Conservation (phyloP, 2,329 filamentous ascomycete species). For the Dactylellina cionopaga region DNA sequence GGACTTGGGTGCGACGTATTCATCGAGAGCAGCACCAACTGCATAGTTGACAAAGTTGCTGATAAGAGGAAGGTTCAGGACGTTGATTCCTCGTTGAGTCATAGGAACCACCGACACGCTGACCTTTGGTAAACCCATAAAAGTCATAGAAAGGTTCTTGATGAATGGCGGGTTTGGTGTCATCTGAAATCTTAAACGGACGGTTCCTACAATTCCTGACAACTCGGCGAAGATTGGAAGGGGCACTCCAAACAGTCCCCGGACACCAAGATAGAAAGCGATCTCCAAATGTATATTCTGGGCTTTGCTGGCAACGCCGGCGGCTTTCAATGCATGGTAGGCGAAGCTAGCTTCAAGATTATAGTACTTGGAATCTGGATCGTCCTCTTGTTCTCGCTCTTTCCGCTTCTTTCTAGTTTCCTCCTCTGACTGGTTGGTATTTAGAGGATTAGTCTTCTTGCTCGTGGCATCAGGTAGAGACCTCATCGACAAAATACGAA, state of each 20-base stretch:
- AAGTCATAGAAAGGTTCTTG: slow-evolving; percentile 88
- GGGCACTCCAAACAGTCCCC: slow-evolving; percentile 87
- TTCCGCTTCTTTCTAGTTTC: slow-evolving; percentile 47
- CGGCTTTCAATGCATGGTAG: slow-evolving; percentile 80
- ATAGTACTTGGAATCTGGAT: slow-evolving; percentile 71
- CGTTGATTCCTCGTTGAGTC: slow-evolving; percentile 82
- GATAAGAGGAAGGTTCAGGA: slow-evolving; percentile 89
- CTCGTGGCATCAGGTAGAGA: slow-evolving; percentile 72
- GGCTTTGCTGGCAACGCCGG: slow-evolving; percentile 81
- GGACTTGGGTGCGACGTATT: slow-evolving; percentile 94
- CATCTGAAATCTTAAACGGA: slow-evolving; percentile 82
- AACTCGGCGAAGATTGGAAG: slow-evolving; percentile 79
- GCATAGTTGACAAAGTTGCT: slow-evolving; percentile 98
- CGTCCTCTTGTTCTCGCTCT: slow-evolving; percentile 46
- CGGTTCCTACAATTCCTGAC: slow-evolving; percentile 87
- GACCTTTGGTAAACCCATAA: slow-evolving; percentile 93
- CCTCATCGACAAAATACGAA: slow-evolving; percentile 73
- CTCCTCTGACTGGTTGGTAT: slow-evolving; percentile 77
- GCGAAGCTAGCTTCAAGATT: slow-evolving; percentile 91
- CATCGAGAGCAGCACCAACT: slow-evolving; percentile 82
- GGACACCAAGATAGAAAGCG: slow-evolving; percentile 90
- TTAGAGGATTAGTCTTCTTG: slow-evolving; percentile 72
- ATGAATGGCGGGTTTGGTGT: slow-evolving; percentile 91
- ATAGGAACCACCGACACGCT: slow-evolving; percentile 90
- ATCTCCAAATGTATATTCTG: slow-evolving; percentile 97